Base-by-base conservation (phyloP, 495 filamentous ascomycete genomes). In the Lasiosphaeria miniovina region DNA sequence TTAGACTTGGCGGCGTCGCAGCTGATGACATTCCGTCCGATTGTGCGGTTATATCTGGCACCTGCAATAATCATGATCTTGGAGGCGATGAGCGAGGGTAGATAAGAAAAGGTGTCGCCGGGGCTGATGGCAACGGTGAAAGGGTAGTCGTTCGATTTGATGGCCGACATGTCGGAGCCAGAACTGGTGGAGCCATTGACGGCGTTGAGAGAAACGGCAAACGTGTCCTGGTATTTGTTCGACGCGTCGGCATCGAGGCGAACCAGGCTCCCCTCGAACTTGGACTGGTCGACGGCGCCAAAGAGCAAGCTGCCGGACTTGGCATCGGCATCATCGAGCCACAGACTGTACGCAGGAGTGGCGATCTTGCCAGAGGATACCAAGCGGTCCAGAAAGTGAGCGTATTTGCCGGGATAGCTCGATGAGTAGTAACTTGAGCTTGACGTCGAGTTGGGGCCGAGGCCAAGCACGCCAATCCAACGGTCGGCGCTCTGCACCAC, bases 321-420 rank as follows among this genome's bases (percentile, higher is more conserved):
- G 17, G 85, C 78, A 45, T 86, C 76, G 60, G 65, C 43, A 63
- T 89, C 83, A 69, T 93, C 85, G 36, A 94, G 78, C 89, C 89
- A 94, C 14, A 94, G 75, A 61, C 88, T 91, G 70, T 92, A 96
- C 9, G 91, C 90, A 52, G 79, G 82, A 5, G 86, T 86, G 52
- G 85, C 80, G 65, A 92, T 91, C 54, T 86, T 55, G 4, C 83
- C 84, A 34, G 80, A 74, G 34, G 86, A 68, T 15, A 86, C 84
- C 76, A 96, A 76, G 3, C 84, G 75, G 58, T 82, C 77, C 14
- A 89, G 84, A 35, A 95, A 77, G 68, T 91, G 93, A 38, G 82
- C 63, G 66, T 94, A 95, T 0, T 77, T 52, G n/a, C 63, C 58
- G 38, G 7, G 3, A 12, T 7, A 8, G 43, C 12, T 46, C 6